These are phyloP conservation scores for Pisolithus albus DNA, from an alignment of 768 basidiomycete genomes.

Conservation along the genomic window DNA sequence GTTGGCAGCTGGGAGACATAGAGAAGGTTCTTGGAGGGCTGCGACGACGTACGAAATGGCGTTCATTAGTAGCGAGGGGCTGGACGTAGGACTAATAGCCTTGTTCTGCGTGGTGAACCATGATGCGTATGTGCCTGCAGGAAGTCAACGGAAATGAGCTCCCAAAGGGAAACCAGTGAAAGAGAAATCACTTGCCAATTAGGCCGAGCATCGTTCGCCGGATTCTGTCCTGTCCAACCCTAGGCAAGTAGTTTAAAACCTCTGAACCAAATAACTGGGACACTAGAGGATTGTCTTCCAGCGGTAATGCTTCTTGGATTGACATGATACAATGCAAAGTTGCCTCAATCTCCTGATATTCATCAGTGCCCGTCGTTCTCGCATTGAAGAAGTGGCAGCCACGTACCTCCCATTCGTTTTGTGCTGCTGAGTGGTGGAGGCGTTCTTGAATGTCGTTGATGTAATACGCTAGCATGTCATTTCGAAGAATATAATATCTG, in stretches of 20 bases:
- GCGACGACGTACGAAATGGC: slow-evolving; percentile 64
- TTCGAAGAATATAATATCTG: slow-evolving; percentile 81
- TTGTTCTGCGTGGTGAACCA: slow-evolving; percentile 62
- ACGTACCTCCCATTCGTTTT: slow-evolving; percentile 69
- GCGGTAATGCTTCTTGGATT: slow-evolving; percentile 78
- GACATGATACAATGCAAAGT: slow-evolving; percentile 81
- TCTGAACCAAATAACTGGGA: slow-evolving; percentile 63
- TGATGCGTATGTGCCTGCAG: slow-evolving; percentile 62
- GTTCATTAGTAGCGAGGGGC: slow-evolving; percentile 50
- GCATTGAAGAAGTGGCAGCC: neutral
- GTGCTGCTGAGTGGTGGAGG: slow-evolving; percentile 37
- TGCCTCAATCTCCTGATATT: slow-evolving; percentile 72
- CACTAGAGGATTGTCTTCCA: slow-evolving; percentile 49
- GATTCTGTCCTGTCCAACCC: slow-evolving; percentile 54
- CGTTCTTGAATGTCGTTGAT: slow-evolving; percentile 55
- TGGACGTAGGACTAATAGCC: slow-evolving; percentile 19
- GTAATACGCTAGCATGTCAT: slow-evolving; percentile 72
- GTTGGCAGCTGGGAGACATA: slow-evolving; percentile 70
- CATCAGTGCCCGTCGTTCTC: neutral
- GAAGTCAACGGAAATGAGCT: neutral
- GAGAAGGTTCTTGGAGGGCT: slow-evolving; percentile 56
- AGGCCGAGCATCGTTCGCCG: slow-evolving; percentile 68
- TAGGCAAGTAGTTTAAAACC: slow-evolving; percentile 64
- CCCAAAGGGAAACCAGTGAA: neutral
- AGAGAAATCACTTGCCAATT: slow-evolving; percentile 50